phyloP scores from a whole-genome alignment of 495 filamentous ascomycete genomes.

The Parathielavia appendiculata region DNA sequence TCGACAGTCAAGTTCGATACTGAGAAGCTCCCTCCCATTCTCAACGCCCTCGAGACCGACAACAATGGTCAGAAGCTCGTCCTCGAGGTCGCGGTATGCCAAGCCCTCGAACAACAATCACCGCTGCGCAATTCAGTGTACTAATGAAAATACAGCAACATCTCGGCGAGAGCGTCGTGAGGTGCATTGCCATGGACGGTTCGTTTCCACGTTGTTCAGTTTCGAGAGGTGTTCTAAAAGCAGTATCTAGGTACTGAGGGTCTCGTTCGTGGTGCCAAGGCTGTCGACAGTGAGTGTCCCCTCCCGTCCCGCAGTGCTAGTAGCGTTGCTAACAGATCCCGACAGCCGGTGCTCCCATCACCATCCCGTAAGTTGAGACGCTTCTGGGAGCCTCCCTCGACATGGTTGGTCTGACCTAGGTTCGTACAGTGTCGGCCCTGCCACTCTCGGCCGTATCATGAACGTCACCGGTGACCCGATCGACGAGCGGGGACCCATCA shows the following conservation, averaged over 20 bases:
- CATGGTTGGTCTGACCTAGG: slow-evolving; percentile 16
- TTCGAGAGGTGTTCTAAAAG: slow-evolving; percentile 27
- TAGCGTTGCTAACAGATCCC: slow-evolving; percentile 17
- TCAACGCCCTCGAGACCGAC: slow-evolving; percentile 87
- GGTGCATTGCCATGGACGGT: slow-evolving; percentile 99
- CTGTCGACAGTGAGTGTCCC: slow-evolving; percentile 56
- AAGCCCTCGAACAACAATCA: slow-evolving; percentile 9
- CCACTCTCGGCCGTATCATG: slow-evolving; percentile 97
- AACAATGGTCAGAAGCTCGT: slow-evolving; percentile 94
- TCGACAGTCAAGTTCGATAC: slow-evolving; percentile 80
- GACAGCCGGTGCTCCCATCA: slow-evolving; percentile 79
- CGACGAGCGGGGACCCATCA: slow-evolving; percentile 98
- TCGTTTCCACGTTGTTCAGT: slow-evolving; percentile 39
- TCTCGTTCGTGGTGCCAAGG: slow-evolving; percentile 84
- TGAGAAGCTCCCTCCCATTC: slow-evolving; percentile 90
- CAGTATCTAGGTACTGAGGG: slow-evolving; percentile 82
- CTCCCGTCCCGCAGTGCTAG: background rate
- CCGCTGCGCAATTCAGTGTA: slow-evolving; percentile 1
- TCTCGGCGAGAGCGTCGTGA: slow-evolving; percentile 97
- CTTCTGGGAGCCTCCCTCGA: background rate
- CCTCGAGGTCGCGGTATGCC: slow-evolving; percentile 89
- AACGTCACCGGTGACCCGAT: slow-evolving; percentile 99
- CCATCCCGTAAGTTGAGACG: slow-evolving; percentile 59
- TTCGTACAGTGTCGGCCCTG: slow-evolving; percentile 63
- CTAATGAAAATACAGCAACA: slow-evolving; percentile 77